Percentiles rank a stretch among this genome's conserved stretches.
Evolutionary conservation across 2,329 filamentous ascomycete species (phyloP).

Genomic region (Zymoseptoria crescenta): DNA sequence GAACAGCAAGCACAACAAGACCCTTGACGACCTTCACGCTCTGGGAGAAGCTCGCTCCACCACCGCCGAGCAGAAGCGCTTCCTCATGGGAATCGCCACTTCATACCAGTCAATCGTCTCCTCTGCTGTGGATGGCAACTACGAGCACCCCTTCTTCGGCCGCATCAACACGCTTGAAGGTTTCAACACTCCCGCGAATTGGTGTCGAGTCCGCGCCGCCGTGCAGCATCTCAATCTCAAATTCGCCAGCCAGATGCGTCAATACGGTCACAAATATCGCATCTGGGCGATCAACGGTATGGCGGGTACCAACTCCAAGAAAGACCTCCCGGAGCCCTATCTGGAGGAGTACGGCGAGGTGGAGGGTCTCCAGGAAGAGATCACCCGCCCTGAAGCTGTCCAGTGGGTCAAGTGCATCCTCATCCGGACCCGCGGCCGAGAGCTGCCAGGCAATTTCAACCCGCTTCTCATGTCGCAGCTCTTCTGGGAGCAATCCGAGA

Average conservation of each 20-base stretch:
- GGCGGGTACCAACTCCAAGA: too few relatives aligned
- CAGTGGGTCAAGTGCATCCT: slow-evolving; percentile 51
- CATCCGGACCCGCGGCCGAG: slow-evolving; percentile 45
- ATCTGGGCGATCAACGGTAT: too few relatives aligned
- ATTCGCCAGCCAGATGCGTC: too few relatives aligned
- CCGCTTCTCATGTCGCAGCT: slow-evolving; percentile 51
- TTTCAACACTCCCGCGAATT: too few relatives aligned
- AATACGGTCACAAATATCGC: too few relatives aligned
- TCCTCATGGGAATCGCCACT: slow-evolving; percentile 42
- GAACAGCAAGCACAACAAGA: slow-evolving; percentile 12
- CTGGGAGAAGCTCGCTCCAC: slow-evolving; percentile 46
- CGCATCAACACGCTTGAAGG: too few relatives aligned
- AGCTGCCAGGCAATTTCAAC: slow-evolving; percentile 56
- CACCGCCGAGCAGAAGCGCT: slow-evolving; percentile 40
- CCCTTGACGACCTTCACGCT: too few relatives aligned
- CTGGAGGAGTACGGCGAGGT: too few relatives aligned
- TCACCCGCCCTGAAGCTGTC: slow-evolving; percentile 34
- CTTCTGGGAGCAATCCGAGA: slow-evolving; percentile 51
- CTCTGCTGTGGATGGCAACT: slow-evolving; percentile 45
- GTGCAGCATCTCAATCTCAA: too few relatives aligned
- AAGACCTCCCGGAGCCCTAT: too few relatives aligned
- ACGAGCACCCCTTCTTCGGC: slow-evolving; percentile 46
- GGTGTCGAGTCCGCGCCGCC: too few relatives aligned
- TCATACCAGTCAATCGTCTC: slow-evolving; percentile 39
- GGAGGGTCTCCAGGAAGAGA: too few relatives aligned